A percentile compares a stretch with the other conserved stretches of the same genome.
Evolutionary conservation across 441 rosid species (phyloP).

Genomic region (Metrosideros polymorpha): DNA sequence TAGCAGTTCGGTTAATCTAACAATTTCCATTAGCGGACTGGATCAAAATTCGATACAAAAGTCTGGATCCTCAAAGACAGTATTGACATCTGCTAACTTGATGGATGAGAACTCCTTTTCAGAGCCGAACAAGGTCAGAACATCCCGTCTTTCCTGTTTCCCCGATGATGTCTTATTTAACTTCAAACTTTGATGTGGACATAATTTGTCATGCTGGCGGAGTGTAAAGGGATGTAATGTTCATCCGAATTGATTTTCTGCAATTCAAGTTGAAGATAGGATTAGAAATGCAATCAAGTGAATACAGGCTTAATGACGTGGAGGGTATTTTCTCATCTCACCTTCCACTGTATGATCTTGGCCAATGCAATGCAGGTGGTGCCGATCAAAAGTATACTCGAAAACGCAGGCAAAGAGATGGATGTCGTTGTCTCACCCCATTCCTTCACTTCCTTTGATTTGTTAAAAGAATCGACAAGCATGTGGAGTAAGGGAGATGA

Average conservation of each 20-base stretch:
- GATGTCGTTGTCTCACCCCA: constrained; percentile 35
- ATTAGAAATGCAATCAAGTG: not conserved
- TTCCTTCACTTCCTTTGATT: constrained; percentile 63
- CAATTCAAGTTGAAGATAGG: not conserved
- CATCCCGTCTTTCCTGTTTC: not conserved
- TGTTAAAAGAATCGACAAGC: constrained; percentile 30
- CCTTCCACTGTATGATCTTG: not conserved
- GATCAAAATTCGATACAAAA: constrained; percentile 24
- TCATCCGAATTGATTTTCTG: not conserved
- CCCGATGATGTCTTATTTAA: not conserved
- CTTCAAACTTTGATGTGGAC: not conserved
- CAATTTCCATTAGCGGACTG: constrained; percentile 40
- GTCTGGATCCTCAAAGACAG: constrained; percentile 43
- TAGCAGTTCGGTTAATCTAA: constrained; percentile 34
- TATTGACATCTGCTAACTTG: constrained; percentile 43
- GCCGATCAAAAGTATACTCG: constrained; percentile 28
- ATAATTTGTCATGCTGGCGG: not conserved
- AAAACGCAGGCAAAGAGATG: constrained; percentile 35
- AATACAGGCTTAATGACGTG: not conserved
- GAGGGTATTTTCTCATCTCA: not conserved
- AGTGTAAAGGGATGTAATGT: not conserved
- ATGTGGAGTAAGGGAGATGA: constrained; percentile 22
- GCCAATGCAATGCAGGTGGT: constrained; percentile 33
- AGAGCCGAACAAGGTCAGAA: constrained; percentile 55
- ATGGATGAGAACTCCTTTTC: constrained; percentile 81